Conservation (phyloP, 2,329 filamentous ascomycete species). For the Dactylellina cionopaga region DNA sequence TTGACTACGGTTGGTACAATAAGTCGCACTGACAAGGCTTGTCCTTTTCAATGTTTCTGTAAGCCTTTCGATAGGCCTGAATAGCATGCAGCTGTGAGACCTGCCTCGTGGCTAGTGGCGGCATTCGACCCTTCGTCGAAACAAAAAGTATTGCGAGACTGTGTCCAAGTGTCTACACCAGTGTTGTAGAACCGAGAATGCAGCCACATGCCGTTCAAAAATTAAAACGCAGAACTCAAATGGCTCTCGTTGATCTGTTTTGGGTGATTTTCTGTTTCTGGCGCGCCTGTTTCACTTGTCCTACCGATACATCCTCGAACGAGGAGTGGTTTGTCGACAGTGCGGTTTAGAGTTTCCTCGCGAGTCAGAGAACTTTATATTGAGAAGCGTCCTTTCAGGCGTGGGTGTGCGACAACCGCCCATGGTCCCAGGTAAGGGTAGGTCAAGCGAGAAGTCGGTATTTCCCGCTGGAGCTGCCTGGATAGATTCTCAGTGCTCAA, state of each 20-base stretch:
- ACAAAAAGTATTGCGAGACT: neutral
- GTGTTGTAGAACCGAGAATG: slow-evolving; percentile 18
- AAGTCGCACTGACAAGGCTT: no score
- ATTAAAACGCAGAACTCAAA: slow-evolving; percentile 28
- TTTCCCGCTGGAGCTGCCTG: slow-evolving; percentile 37
- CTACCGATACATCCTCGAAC: neutral
- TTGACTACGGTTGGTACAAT: no score
- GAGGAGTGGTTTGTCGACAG: slow-evolving; percentile 7
- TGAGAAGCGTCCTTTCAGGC: slow-evolving; percentile 15
- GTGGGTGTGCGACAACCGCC: slow-evolving; percentile 31
- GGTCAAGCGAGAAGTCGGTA: slow-evolving; percentile 49
- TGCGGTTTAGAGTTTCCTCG: slow-evolving; percentile 28
- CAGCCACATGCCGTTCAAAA: slow-evolving; percentile 27
- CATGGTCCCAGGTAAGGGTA: slow-evolving; percentile 37
- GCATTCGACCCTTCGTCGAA: slow-evolving; percentile 10
- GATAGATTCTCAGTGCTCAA: neutral
- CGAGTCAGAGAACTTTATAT: slow-evolving; percentile 52
- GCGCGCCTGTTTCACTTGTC: slow-evolving; percentile 51
- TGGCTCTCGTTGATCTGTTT: slow-evolving; percentile 12
- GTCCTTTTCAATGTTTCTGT: neutral
- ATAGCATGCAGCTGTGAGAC: slow-evolving; percentile 19
- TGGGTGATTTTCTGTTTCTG: slow-evolving; percentile 31
- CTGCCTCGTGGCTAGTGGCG: slow-evolving; percentile 15
- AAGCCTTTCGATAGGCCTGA: slow-evolving; percentile 11
- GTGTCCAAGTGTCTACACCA: slow-evolving; percentile 13